These are phyloP conservation scores for Pestalotiopsis sp. DNA, from an alignment of 2,329 filamentous ascomycete genomes.

Conservation along the genomic window DNA sequence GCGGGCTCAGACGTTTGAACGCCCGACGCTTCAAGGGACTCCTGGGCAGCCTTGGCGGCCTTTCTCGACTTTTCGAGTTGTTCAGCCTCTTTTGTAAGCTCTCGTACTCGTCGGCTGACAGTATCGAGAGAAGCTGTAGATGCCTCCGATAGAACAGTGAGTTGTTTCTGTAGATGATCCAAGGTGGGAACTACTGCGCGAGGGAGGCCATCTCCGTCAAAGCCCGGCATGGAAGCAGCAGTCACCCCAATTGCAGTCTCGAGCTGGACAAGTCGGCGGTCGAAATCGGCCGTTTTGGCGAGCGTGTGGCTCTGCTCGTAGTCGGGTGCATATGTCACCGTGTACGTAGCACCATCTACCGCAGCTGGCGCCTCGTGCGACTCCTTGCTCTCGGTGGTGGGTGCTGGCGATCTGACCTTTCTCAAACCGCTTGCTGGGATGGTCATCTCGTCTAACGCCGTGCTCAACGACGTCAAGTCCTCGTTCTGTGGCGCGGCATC, in stretches of 20 bases:
- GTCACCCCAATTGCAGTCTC: slow-evolving; percentile 83
- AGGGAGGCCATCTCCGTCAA: slow-evolving; percentile 56
- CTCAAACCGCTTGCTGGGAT: slow-evolving; percentile 19
- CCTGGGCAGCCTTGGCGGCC: slow-evolving; percentile 63
- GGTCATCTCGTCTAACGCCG: slow-evolving; percentile 69
- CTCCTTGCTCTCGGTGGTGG: background rate
- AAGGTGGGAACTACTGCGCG: slow-evolving; percentile 81
- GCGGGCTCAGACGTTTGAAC: slow-evolving; percentile 39
- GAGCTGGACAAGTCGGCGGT: slow-evolving; percentile 74
- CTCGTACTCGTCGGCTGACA: slow-evolving; percentile 68
- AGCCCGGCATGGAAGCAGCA: slow-evolving; percentile 65
- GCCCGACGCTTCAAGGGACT: slow-evolving; percentile 54
- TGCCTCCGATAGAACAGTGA: slow-evolving; percentile 73
- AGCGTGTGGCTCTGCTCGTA: slow-evolving; percentile 73
- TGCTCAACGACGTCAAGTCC: slow-evolving; percentile 69
- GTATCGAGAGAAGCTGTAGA: slow-evolving; percentile 74
- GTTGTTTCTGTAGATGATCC: slow-evolving; percentile 77
- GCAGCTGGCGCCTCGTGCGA: slow-evolving; percentile 15
- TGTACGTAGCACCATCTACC: slow-evolving; percentile 54
- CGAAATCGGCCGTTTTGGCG: slow-evolving; percentile 84
- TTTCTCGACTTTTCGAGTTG: slow-evolving; percentile 66
- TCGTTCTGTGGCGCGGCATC: slow-evolving; percentile 47
- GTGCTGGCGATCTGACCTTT: background rate
- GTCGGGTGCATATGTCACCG: slow-evolving; percentile 63
- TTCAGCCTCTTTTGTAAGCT: slow-evolving; percentile 73